Base-by-base conservation (phyloP, 108 stramenopile species). In the Stephanodiscus triporus region DNA sequence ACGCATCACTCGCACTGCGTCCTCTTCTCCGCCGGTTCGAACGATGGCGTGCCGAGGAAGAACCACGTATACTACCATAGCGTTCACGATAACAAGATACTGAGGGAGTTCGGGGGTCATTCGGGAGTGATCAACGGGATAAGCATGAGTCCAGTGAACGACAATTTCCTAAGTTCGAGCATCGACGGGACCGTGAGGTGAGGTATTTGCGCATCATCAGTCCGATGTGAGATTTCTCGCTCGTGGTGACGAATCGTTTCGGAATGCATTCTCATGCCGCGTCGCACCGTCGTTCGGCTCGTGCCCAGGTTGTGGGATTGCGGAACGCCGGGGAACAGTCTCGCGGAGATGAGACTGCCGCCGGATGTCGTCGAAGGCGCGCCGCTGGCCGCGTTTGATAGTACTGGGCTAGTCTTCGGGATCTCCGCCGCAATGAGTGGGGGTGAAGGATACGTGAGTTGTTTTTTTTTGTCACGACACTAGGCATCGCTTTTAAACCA, bases 391-490 rank as follows among this genome's bases (percentile, higher is more conserved):
- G 77, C 74, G 14, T 95, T 91, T 77, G 94, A 95, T 81, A 70
- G 80, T 19, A 90, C 94, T 13, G 94, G 94, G 9, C 84, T 95
- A 50, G 94, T 95, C 0, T 95, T 92, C 83, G 88, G 88, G 6
- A 76, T 92, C 16, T 69, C 84, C 9, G 93, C 88, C 14, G 45
- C 47, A 11, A 85, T 83, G 78, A 56, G 76, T 17, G 73, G 80
- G 32, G 82, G 67, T 23, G 75, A 87, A 53, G 81, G 87, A 32
- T 73, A 88, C 71, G 86, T 89, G 66, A 85, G 86, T 77, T 53
- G 19, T 43, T 53, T 42, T 66, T 19, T 24, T 22, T 47, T 64
- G 26, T 40, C 63, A 26, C 48, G 27, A n/a, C n/a, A n/a, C n/a
- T n/a, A n/a, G n/a, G n/a, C n/a, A n/a, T n/a, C n/a, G n/a, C n/a